Conservation (phyloP, 352 stramenopile species). For the Globisporangium spiculum region DNA sequence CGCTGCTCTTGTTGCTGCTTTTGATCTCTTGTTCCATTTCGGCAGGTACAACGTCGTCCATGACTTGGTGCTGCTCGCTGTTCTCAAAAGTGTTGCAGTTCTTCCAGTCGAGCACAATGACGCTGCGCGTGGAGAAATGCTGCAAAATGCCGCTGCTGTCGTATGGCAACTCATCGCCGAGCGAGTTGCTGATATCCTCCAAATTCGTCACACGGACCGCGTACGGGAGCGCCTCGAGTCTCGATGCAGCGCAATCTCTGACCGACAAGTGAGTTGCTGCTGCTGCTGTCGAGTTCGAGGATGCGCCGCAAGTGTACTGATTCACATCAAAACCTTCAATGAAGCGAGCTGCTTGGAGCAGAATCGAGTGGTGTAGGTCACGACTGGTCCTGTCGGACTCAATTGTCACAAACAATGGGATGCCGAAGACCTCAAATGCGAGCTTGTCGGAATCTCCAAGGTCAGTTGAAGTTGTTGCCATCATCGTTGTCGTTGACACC, state of each 20-base stretch:
- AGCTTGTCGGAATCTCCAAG: conserved; percentile 18
- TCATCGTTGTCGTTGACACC: background rate
- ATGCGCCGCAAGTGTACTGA: conserved; percentile 1
- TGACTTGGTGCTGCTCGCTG: conserved; percentile 27
- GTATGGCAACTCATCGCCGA: conserved; percentile 37
- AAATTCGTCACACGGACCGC: conserved; percentile 53
- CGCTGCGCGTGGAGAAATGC: conserved; percentile 69
- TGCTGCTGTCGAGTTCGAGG: background rate
- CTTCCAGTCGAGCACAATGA: conserved; percentile 77
- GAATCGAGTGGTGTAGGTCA: conserved; percentile 64
- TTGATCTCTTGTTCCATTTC: conserved; percentile 18
- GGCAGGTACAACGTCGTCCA: conserved; percentile 29
- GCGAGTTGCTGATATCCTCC: conserved; percentile 42
- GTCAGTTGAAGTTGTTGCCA: conserved; percentile 11
- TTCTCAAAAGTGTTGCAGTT: conserved; percentile 14
- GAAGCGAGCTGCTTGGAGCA: conserved; percentile 68
- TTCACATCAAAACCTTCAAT: conserved; percentile 21
- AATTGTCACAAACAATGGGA: conserved; percentile 73
- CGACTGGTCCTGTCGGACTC: conserved; percentile 56
- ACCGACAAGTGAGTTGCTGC: conserved; percentile 7
- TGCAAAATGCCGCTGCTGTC: conserved; percentile 58
- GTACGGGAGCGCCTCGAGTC: conserved; percentile 39
- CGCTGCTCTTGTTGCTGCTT: background rate
- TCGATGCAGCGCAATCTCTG: conserved; percentile 2
- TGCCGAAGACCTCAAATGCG: conserved; percentile 56